Evolutionary conservation across 257 asterid species (phyloP), one percentile per base, ranked within the genome.

Genomic region (Lycium ferocissimum): DNA sequence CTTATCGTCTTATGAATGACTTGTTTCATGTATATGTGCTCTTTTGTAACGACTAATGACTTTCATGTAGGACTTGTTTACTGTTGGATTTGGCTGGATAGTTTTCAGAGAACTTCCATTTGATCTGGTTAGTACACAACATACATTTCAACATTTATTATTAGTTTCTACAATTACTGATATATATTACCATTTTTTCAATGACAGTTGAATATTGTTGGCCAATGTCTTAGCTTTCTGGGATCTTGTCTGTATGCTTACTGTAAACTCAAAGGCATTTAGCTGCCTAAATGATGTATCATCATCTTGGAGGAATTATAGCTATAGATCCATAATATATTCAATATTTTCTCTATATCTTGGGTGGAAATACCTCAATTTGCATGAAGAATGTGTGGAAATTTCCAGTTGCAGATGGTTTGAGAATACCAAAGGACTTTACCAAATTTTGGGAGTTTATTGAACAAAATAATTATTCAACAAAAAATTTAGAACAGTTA

Each of bases 201-300:
- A 59, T 83, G 66, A 53, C 88, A 86, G 88, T 63, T 75, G 59
- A 86, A 86, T 40, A 56, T 86, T 56, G 84, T 45, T 61, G 88
- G 86, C 43, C 88, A 86, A 67, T 82, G 70, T 75, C 54, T 86
- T 15, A 79, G 80, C 57, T 86, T 86, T 69, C 12, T 86, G 43
- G 88, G 88, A 63, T 86, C 88, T 57, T 66, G 81, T 56, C n/a
- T 83, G 37, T 86, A 83, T 76, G 88, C 83, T 33, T 86, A 75
- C 17, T 86, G 79, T 45, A 83, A 82, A 53, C 80, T 83, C n/a
- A 83, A 75, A 73, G 84, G 86, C 49, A 73, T 82, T 47, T 83
- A 86, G 75, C 8, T 26, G 54, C 53, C 7, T 65, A 33, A 37
- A 10, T 58, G 26, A 38, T 35, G 58, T 83, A 56, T 51, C 38